Evolutionary conservation across 306 rosid genomes (phyloP), one percentile per base, ranked within the genome.

Genomic region (Vigna hirtella): DNA sequence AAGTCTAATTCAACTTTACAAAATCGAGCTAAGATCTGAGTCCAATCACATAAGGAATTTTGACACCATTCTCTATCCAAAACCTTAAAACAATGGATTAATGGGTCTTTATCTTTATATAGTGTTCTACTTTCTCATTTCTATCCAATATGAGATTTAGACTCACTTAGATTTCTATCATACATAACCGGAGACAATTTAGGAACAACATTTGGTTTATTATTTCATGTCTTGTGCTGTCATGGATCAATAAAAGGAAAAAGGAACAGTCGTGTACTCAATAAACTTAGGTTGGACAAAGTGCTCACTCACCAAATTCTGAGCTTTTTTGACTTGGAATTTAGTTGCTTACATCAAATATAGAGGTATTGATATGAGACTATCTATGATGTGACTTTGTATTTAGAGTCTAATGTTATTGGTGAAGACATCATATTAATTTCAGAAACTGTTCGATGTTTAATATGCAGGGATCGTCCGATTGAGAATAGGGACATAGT

Each of bases 401-500:
- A 66, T 66, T 15, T 17, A 3, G 24, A 26, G 32, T 3, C 56
- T 15, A 4, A 4, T 32, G 5, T 32, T 32, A 32, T 0, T 32
- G 36, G 36, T 32, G 36, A 32, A 32, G 36, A 32, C 36, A 32
- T 32, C 36, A 32, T 34, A 36, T 2, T 18, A 2, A 18, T 52
- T 18, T 52, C 5, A 7, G 3, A 17, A 7, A 10, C 26, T 59
- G 56, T 20, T 40, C 34, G 70, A 53, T 38, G 55, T 77, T 30
- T 18, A 16, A 50, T 7, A 34, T 81, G 85, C 81, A 94, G 98
- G 94, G 94, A 94, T 76, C 87, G 98, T 9, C 38, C 69, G 15
- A 91, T 94, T 4, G 97, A 94, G 87, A 90, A 94, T 6, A 86
- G 84, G 86, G 98, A 94, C 86, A 89, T 94, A 62, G 97, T 94